These are phyloP conservation scores for Grifola frondosa DNA, from an alignment of 1,284 basidiomycete species.

Conservation along the genomic window DNA sequence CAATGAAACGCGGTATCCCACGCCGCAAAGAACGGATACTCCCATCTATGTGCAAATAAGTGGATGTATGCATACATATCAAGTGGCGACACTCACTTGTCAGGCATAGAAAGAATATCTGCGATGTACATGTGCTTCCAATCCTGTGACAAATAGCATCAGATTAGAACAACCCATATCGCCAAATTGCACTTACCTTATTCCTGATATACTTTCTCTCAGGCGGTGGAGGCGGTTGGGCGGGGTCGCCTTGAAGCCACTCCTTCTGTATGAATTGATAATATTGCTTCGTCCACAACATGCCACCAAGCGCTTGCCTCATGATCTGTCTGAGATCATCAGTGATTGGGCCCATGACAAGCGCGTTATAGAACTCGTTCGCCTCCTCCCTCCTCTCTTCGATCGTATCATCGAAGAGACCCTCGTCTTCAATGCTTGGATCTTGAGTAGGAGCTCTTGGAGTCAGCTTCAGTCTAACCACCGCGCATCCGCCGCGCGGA, in stretches of 20 bases:
- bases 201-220: slow-evolving; percentile 88
- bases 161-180: not conserved
- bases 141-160: slow-evolving; percentile 48
- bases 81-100: slow-evolving; percentile 61
- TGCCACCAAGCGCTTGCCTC: slow-evolving; percentile 96
- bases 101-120: slow-evolving; percentile 97
- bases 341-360: slow-evolving; percentile 80
- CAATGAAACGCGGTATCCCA: slow-evolving; percentile 99
- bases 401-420: slow-evolving; percentile 84
- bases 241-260: slow-evolving; percentile 94
- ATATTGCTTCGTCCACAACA: slow-evolving; percentile 99
- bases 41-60: slow-evolving; percentile 63
- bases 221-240: slow-evolving; percentile 91
- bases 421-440: slow-evolving; percentile 83
- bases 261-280: slow-evolving; percentile 96
- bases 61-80: not conserved
- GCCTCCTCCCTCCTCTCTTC: slow-evolving; percentile 90
- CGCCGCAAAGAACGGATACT: slow-evolving; percentile 93
- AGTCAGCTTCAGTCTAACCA: slow-evolving; percentile 93
- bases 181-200: slow-evolving; percentile 47
- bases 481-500: slow-evolving; percentile 89
- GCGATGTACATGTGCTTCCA: slow-evolving; percentile 96
- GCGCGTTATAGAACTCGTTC: slow-evolving; percentile 90
- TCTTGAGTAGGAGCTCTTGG: slow-evolving; percentile 76
- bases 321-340: slow-evolving; percentile 96